Conservation (phyloP, 192 early-diverging fungal genomes). For the Coemansia sp. region DNA sequence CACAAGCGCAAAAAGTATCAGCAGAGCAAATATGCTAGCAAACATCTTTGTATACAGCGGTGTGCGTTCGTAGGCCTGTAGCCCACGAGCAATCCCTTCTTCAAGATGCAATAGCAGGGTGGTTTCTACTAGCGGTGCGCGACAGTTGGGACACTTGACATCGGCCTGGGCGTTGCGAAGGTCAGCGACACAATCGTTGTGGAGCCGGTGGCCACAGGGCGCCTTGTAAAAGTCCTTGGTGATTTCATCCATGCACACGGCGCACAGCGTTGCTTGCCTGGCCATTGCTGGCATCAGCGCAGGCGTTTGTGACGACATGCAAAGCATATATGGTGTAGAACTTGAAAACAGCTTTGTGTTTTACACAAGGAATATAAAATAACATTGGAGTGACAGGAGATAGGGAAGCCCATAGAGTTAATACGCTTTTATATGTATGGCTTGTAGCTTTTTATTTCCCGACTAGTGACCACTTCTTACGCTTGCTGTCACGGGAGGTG, state of each 20-base stretch:
- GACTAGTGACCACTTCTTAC: no score
- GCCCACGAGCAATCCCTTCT: background rate
- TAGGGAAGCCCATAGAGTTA: no score
- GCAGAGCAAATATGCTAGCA: background rate
- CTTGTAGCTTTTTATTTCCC: no score
- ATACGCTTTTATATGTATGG: no score
- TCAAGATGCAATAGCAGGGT: slow-evolving; percentile 7
- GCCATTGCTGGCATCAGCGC: background rate
- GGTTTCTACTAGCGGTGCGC: slow-evolving; percentile 8
- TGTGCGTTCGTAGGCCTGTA: background rate
- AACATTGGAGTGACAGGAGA: no score
- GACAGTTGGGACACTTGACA: slow-evolving; percentile 14
- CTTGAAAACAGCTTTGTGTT: background rate
- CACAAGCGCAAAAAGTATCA: background rate
- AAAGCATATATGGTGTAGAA: background rate
- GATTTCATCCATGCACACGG: slow-evolving; percentile 12
- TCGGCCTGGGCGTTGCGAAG: slow-evolving; percentile 5
- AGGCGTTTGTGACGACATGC: background rate
- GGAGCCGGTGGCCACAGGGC: slow-evolving; percentile 16
- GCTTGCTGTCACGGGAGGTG: no score
- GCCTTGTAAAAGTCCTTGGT: background rate
- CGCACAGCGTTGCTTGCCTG: slow-evolving; percentile 1
- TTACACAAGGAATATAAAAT: background rate
- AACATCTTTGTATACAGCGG: background rate
- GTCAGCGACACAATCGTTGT: slow-evolving; percentile 17